Percentiles rank a stretch among this genome's conserved stretches.
These are phyloP conservation scores for Novymonas esmeraldas DNA, from an alignment of 208 protist genomes.

Conservation along the genomic window DNA sequence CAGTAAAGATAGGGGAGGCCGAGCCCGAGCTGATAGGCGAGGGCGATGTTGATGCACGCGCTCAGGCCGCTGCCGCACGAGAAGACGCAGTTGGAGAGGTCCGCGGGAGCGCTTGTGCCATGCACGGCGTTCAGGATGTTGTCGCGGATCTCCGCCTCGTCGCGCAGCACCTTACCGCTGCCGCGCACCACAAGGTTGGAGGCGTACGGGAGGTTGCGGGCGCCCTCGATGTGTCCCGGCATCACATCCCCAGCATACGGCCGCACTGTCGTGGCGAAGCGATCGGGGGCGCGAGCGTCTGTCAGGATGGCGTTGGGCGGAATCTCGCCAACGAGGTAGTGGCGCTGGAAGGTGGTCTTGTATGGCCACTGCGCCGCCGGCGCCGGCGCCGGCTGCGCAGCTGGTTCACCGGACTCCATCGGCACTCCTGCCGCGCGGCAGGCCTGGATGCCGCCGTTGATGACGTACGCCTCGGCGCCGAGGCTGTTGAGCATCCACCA, in stretches of 20 bases:
- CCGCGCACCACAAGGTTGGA: slow-evolving; percentile 25
- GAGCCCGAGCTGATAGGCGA: slow-evolving; percentile 63
- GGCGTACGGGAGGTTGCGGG: slow-evolving; percentile 60
- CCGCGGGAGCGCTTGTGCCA: slow-evolving; percentile 22
- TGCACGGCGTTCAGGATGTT: slow-evolving; percentile 44
- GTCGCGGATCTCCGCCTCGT: slow-evolving; percentile 47
- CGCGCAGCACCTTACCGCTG: slow-evolving; percentile 35
- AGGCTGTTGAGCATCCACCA: slow-evolving; percentile 90
- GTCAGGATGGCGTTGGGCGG: slow-evolving; percentile 57
- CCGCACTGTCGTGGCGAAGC: slow-evolving; percentile 69
- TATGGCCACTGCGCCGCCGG: slow-evolving; percentile 48
- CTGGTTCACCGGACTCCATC: slow-evolving; percentile 35
- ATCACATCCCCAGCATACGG: slow-evolving; percentile 54
- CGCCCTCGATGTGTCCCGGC: slow-evolving; percentile 79
- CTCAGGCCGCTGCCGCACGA: slow-evolving; percentile 85
- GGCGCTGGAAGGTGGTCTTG: slow-evolving; percentile 36
- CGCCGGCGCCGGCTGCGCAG: slow-evolving; percentile 6
- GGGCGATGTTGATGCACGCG: slow-evolving; percentile 77
- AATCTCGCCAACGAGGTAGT: slow-evolving; percentile 45
- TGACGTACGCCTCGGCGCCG: slow-evolving; percentile 80
- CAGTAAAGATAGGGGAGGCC: slow-evolving; percentile 73
- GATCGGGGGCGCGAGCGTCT: slow-evolving; percentile 55
- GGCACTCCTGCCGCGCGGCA: slow-evolving; percentile 48
- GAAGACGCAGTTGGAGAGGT: slow-evolving; percentile 68
- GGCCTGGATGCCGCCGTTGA: slow-evolving; percentile 73